phyloP scores from a whole-genome alignment of 1,284 basidiomycete species.

The Xerocomus nothofagi region DNA sequence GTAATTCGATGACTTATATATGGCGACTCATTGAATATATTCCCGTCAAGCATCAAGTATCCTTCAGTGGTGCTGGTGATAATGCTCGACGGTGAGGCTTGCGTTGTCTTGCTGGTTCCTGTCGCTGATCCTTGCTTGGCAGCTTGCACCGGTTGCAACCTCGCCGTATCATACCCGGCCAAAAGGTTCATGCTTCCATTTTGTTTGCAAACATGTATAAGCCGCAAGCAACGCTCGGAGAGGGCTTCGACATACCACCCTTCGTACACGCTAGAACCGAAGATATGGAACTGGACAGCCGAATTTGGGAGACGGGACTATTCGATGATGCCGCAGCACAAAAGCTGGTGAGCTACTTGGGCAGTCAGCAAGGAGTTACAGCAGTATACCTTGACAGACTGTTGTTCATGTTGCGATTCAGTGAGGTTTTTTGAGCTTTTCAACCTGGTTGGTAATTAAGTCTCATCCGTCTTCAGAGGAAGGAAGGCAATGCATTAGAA shows the following conservation, averaged over 20 bases:
- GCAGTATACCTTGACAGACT: conserved; percentile 29
- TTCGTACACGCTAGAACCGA: conserved; percentile 8
- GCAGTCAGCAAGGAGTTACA: conserved; percentile 11
- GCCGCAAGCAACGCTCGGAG: conserved; percentile 27
- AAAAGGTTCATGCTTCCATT: conserved; percentile 33
- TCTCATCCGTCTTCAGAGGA: conserved; percentile 14
- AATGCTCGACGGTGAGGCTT: conserved; percentile 18
- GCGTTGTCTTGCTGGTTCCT: not conserved
- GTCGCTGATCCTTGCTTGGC: not conserved
- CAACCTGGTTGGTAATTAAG: not conserved
- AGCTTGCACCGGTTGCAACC: conserved; percentile 24
- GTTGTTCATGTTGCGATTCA: conserved; percentile 31
- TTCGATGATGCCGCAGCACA: conserved; percentile 26
- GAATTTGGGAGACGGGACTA: conserved; percentile 28
- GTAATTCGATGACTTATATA: conserved; percentile 17
- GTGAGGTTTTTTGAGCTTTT: conserved; percentile 7
- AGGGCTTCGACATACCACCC: conserved; percentile 30
- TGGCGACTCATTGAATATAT: conserved; percentile 29
- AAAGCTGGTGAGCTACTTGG: conserved; percentile 15
- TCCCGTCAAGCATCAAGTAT: conserved; percentile 32
- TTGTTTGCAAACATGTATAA: conserved; percentile 28
- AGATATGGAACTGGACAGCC: not conserved
- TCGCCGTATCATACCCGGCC: conserved; percentile 33
- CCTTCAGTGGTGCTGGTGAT: conserved; percentile 13
- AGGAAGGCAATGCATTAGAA: conserved; percentile 22